Evolutionary conservation across 2,329 filamentous ascomycete species (phyloP).

Genomic region (Rachicladosporium sp.): DNA sequence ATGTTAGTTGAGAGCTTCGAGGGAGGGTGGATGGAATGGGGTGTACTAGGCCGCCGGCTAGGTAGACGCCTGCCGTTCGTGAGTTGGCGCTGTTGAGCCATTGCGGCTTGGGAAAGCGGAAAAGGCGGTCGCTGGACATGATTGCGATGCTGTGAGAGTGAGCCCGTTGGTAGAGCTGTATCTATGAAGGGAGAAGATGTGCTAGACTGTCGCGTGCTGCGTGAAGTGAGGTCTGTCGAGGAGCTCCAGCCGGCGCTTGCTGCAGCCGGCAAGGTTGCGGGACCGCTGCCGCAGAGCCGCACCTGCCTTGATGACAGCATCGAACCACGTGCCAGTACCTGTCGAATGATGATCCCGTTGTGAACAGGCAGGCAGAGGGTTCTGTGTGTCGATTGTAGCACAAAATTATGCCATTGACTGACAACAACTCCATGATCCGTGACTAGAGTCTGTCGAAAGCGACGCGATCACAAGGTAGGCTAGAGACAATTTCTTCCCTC

Average conservation of each 20-base stretch:
- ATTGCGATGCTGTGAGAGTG: not conserved
- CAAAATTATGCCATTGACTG: no score
- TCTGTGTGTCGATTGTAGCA: no score
- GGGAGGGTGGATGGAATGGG: not conserved
- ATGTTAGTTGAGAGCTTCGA: no score
- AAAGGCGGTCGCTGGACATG: conserved; percentile 44
- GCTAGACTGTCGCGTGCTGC: conserved; percentile 3
- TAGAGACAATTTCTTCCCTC: no score
- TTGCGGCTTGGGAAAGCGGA: conserved; percentile 54
- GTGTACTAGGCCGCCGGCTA: conserved; percentile 50
- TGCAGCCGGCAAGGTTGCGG: not conserved
- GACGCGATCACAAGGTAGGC: no score
- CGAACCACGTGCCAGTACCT: no score
- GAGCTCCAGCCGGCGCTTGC: conserved; percentile 2
- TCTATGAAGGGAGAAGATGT: not conserved
- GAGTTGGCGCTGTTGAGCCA: conserved; percentile 55
- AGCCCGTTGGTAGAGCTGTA: not conserved
- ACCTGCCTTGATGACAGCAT: no score
- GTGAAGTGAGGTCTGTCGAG: conserved; percentile 1
- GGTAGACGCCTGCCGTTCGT: conserved; percentile 53
- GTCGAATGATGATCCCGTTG: no score
- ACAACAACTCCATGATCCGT: no score
- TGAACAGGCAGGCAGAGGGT: no score
- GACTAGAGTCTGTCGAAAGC: no score
- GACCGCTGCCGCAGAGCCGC: no score